Evolutionary conservation across 139 green algal genomes (phyloP), one percentile per base, ranked within the genome.

Genomic region (Trebouxia sp.): DNA sequence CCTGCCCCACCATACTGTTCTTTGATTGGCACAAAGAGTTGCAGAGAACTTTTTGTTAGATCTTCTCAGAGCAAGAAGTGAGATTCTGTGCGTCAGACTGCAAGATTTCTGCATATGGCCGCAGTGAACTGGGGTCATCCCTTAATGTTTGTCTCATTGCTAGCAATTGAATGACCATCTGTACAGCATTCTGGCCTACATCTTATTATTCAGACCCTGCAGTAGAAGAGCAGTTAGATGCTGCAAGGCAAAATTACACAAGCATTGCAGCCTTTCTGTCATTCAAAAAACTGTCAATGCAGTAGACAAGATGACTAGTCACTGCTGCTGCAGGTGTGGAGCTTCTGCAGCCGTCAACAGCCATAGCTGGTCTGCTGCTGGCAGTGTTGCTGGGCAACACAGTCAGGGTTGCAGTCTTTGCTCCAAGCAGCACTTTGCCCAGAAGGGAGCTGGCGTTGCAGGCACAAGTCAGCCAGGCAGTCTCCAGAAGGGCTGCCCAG

Each of bases 321-420:
- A n/a, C n/a, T n/a, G 20, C 35, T 26, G 9, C 7, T 82, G 55
- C 76, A 83, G 78, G 78, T n/a, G 78, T 83, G 43, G 78, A 83
- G 45, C 28, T 83, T 0, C 35, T 83, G 45, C 78, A 83, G 45
- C 78, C 78, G 0, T 53, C 38, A 45, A 78, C 78, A 28, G 65
- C 43, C 26, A 17, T 77, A 30, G 78, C 78, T n/a, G 78, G 65
- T 39, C 6, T 45, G 20, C 42, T 51, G 7, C 30, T 83, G 32
- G 69, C 48, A 12, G 37, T 58, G 22, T 65, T 83, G 43, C 22
- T 77, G 22, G 74, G 70, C 45, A 78, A 51, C 7, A 38, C 65
- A n/a, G 39, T 37, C 1, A n/a, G 67, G 24, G 62, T 72, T 35
- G 32, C 62, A 72, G n/a, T n/a, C n/a, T n/a, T n/a, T 72, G 32